phyloP scores from a whole-genome alignment of 768 basidiomycete species.

The Suillus lakei region DNA sequence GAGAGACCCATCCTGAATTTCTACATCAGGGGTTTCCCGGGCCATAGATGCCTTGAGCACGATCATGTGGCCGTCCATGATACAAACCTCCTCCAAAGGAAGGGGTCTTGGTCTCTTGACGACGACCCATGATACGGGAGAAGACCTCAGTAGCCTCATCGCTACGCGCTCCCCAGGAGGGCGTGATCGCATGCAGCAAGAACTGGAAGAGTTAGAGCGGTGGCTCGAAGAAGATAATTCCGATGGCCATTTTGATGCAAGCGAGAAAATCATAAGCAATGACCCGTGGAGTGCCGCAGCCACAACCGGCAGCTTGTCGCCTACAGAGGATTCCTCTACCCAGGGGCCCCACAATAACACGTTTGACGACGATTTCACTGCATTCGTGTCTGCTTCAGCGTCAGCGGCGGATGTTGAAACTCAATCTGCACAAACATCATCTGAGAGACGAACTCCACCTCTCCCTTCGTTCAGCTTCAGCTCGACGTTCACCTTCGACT shows the following conservation, averaged over 20 bases:
- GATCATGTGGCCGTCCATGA: constrained; percentile 88
- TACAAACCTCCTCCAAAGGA: constrained; percentile 32
- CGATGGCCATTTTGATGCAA: constrained; percentile 21
- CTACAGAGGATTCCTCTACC: constrained; percentile 32
- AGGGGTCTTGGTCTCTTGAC: constrained; percentile 2
- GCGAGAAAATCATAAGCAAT: constrained; percentile 21
- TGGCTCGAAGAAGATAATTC: constrained; percentile 60
- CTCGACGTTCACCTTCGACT: constrained; percentile 33
- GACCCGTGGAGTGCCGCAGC: constrained; percentile 48
- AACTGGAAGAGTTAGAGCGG: constrained; percentile 62
- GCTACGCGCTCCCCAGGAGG: constrained; percentile 18
- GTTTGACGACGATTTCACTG: constrained; percentile 84
- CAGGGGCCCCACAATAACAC: constrained; percentile 34
- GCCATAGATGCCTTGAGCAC: constrained; percentile 82
- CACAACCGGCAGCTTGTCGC: constrained; percentile 34
- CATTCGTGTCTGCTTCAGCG: constrained; percentile 67
- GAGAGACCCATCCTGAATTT: background rate
- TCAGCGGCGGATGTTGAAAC: constrained; percentile 12
- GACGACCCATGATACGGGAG: background rate
- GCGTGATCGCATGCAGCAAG: constrained; percentile 45
- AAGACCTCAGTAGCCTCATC: constrained; percentile 13
- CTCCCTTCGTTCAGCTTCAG: constrained; percentile 25
- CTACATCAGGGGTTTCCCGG: constrained; percentile 56
- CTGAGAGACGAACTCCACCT: constrained; percentile 12
- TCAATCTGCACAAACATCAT: constrained; percentile 6